A percentile compares a stretch with the other conserved stretches of the same genome.
Conservation (phyloP, 495 filamentous ascomycete species). For the Friedmanniomyces endolithicus region DNA sequence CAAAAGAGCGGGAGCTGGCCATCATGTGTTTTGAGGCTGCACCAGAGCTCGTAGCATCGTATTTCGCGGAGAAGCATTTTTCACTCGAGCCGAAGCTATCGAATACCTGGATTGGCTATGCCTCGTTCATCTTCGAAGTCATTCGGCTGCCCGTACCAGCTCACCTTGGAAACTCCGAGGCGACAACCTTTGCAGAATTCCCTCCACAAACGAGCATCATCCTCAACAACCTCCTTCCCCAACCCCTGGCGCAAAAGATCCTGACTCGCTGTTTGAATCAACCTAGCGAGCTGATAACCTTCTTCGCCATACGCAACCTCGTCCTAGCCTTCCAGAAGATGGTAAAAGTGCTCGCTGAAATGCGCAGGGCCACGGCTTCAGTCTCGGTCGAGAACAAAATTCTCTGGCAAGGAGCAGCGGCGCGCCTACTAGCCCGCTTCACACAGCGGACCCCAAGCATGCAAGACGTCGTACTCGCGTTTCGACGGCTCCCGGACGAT, state of each 20-base stretch:
- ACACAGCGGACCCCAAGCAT: constrained; percentile 64
- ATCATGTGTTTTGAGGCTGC: constrained; percentile 64
- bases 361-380: constrained; percentile 36
- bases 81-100: constrained; percentile 82
- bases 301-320: constrained; percentile 71
- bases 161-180: constrained; percentile 42
- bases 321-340: constrained; percentile 70
- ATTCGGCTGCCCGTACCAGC: constrained; percentile 60
- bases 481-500: constrained; percentile 48
- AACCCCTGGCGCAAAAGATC: constrained; percentile 62
- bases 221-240: constrained; percentile 78
- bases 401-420: constrained; percentile 54
- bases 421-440: constrained; percentile 59
- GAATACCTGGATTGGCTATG: constrained; percentile 87
- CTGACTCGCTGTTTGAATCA: constrained; percentile 66
- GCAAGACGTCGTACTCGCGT: constrained; percentile 60
- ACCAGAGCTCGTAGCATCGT: constrained; percentile 74
- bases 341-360: constrained; percentile 41
- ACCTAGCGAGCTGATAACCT: constrained; percentile 58
- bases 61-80: constrained; percentile 71
- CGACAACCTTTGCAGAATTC: constrained; percentile 33
- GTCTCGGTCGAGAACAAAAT: constrained; percentile 20
- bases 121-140: constrained; percentile 67
- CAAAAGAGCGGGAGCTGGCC: constrained; percentile 67
- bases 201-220: constrained; percentile 66